Evolutionary conservation across 225 moss, liverwort and hornwort species (phyloP).

Genomic region (Rhytidiadelphus loreus): DNA sequence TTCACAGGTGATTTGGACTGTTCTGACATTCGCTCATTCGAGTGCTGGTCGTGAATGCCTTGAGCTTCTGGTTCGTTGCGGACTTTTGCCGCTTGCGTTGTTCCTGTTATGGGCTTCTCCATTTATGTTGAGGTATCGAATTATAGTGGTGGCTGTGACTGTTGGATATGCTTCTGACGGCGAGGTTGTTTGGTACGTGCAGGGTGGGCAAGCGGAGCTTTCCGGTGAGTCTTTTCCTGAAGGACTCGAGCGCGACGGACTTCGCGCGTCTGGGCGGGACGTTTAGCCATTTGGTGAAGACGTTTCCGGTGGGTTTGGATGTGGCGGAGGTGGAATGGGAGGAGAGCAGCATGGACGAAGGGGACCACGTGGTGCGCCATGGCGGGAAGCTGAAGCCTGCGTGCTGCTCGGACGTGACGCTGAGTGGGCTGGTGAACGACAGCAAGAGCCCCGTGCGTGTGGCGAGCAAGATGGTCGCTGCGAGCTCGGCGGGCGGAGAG

Average conservation of each 20-base stretch:
- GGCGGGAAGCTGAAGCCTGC: constrained; percentile 79
- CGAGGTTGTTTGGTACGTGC: neutral
- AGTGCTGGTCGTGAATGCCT: neutral
- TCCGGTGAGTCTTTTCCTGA: constrained; percentile 69
- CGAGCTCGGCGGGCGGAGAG: constrained; percentile 26
- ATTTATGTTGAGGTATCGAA: neutral
- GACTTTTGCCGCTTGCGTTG: too few species aligned
- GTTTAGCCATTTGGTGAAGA: constrained; percentile 85
- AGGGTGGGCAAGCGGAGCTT: constrained; percentile 81
- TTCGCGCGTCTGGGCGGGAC: constrained; percentile 92
- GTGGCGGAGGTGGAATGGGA: constrained; percentile 84
- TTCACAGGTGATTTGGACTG: constrained; percentile 36
- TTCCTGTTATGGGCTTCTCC: neutral
- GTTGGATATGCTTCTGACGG: neutral
- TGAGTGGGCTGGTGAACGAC: constrained; percentile 35
- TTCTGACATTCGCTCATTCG: neutral
- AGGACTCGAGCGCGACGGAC: constrained; percentile 68
- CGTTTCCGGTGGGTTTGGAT: constrained; percentile 39
- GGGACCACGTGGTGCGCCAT: constrained; percentile 58
- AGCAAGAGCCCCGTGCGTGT: constrained; percentile 61
- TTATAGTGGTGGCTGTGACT: neutral
- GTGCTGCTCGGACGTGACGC: constrained; percentile 70
- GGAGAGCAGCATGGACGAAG: constrained; percentile 92
- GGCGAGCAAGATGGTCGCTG: constrained; percentile 37
- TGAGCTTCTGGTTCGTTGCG: neutral